These are phyloP conservation scores for Sabuloglossum arenarium DNA, from an alignment of 495 filamentous ascomycete genomes.

Conservation along the genomic window DNA sequence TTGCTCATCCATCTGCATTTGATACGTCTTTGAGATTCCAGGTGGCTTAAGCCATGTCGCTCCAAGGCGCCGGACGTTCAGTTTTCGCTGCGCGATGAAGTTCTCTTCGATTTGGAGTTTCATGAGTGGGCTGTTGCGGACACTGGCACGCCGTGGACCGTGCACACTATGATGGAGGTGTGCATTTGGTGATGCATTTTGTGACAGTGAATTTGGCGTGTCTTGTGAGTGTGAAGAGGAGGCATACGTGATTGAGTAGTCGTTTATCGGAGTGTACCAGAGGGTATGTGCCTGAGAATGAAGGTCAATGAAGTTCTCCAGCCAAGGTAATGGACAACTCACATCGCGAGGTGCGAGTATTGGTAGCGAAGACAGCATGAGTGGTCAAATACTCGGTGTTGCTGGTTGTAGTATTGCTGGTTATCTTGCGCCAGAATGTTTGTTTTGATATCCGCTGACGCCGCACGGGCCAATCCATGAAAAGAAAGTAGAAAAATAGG, in stretches of 20 bases:
- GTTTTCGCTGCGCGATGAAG: conserved; percentile 18
- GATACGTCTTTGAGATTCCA: conserved; percentile 22
- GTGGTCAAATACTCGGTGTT: background rate
- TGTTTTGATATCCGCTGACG: background rate
- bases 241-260: background rate
- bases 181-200: background rate
- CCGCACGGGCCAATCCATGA: background rate
- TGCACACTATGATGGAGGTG: background rate
- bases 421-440: background rate
- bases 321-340: background rate
- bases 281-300: conserved; percentile 1
- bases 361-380: conserved; percentile 10
- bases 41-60: conserved; percentile 23
- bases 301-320: background rate
- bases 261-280: conserved; percentile 2
- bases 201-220: background rate
- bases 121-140: conserved; percentile 10
- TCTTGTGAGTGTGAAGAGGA: background rate
- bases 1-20: conserved; percentile 20
- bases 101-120: conserved; percentile 17
- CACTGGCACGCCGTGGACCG: background rate
- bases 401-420: background rate
- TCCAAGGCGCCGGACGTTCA: conserved; percentile 19
- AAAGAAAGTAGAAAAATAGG: no score
- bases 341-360: conserved; percentile 13